Conservation (phyloP, 169 alveolate species). For the Cryptosporidium ryanae region DNA sequence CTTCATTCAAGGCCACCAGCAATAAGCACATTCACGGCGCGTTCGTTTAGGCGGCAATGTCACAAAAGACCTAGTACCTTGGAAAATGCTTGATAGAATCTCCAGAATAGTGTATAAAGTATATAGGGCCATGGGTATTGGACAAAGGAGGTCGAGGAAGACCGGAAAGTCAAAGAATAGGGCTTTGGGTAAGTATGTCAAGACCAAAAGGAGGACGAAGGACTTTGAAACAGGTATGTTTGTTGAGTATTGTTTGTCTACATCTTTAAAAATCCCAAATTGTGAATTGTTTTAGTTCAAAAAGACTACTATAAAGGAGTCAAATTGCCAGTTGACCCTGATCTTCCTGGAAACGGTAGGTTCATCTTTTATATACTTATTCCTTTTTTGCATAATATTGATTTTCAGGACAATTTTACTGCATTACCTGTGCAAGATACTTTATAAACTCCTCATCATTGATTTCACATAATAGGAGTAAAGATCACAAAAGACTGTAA, state of each 20-base stretch:
- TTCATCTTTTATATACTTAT: background rate
- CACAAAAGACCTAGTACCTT: slow-evolving; percentile 4
- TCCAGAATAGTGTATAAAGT: background rate
- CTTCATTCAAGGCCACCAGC: background rate
- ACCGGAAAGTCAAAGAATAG: slow-evolving; percentile 45
- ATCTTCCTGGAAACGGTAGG: slow-evolving; percentile 73
- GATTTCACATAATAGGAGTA: slow-evolving; percentile 52
- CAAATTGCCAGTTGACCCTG: slow-evolving; percentile 45
- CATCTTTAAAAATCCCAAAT: background rate
- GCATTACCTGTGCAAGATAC: slow-evolving; percentile 67
- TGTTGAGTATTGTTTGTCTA: background rate
- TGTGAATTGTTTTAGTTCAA: slow-evolving; percentile 13
- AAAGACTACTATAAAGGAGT: slow-evolving; percentile 61
- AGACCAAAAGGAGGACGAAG: slow-evolving; percentile 62
- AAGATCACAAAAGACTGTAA: slow-evolving; percentile 66
- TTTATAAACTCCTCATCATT: slow-evolving; percentile 43
- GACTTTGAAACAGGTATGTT: slow-evolving; percentile 73
- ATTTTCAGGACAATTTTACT: slow-evolving; percentile 59
- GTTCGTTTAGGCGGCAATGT: slow-evolving; percentile 21
- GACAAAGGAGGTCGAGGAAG: slow-evolving; percentile 52
- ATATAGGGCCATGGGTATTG: slow-evolving; percentile 18
- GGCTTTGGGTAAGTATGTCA: slow-evolving; percentile 30
- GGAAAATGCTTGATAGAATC: background rate
- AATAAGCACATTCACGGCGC: background rate
- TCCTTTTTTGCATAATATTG: background rate